Base-by-base conservation (phyloP, 2,329 filamentous ascomycete genomes). In the Phoma sp. region DNA sequence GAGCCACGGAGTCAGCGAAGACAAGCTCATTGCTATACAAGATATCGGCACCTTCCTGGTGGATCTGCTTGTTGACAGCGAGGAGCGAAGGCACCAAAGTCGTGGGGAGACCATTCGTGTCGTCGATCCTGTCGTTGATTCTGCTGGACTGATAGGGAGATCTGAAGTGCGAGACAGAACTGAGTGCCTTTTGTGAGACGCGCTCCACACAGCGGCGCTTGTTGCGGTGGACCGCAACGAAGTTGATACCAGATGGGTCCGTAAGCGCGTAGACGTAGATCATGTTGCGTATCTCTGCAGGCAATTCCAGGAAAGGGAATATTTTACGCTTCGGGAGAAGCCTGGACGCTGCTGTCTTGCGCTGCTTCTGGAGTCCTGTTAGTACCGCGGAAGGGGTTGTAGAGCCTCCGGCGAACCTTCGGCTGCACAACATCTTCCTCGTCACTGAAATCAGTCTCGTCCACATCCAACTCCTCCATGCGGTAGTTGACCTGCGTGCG, bases 281-380 rank as follows among this genome's bases (percentile, higher is more conserved):
- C 25, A 69, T 62, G 53, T 73, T 73, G 6, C 71, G 61, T 10
- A 75, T 67, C 41, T 76, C 73, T 2, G 69, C 70, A 0, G 73
- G 72, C 0, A 76, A 65, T 10, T 68, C 8, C 31, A 76, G 53
- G 46, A 76, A 74, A 0, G 69, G 72, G 40, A 76, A 75, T 46
- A 69, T 61, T 31, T 69, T 71, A 49, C 39, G 62, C 46, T 73
- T 72, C 3, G 69, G 65, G 38, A 71, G 68, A 5, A 62, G 63
- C 41, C 56, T 64, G 9, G 62, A 48, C 58, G 65, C 39, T 35
- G 58, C 43, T 15, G 40, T 48, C 53, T 64, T 69, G 49, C 40
- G 61, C 24, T 43, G 54, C 58, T 72, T 72, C 68, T 72, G 47
- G 37, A 25, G 17, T 17, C 7, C 13, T 25, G 37, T 63, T 33